These are phyloP conservation scores for Rhinocladiella mackenziei DNA, from an alignment of 2,329 filamentous ascomycete species.

Conservation along the genomic window DNA sequence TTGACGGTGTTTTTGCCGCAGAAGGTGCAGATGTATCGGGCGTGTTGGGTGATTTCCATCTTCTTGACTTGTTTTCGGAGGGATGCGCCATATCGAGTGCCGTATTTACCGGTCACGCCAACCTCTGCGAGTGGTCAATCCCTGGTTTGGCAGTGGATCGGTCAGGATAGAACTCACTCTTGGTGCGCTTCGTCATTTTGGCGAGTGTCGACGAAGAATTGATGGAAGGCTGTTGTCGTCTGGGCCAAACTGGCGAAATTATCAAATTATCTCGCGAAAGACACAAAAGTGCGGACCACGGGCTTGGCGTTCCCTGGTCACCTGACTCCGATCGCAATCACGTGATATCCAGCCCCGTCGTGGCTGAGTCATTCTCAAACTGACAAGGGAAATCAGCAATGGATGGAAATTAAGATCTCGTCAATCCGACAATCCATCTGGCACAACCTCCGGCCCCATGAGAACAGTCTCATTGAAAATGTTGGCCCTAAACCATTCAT, in stretches of 20 bases:
- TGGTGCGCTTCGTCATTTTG: constrained; percentile 94
- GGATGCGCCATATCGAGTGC: constrained; percentile 97
- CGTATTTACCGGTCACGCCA: constrained; percentile 98
- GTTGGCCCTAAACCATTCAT: too few relatives aligned
- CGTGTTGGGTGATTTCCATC: constrained; percentile 99
- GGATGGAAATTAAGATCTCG: not conserved
- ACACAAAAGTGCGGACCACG: too few relatives aligned
- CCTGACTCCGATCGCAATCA: too few relatives aligned
- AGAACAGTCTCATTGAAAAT: too few relatives aligned
- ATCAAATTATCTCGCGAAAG: too few relatives aligned
- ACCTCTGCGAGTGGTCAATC: constrained; percentile 56
- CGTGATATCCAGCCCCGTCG: not conserved
- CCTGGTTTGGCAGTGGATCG: not conserved
- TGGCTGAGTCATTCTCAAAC: too few relatives aligned
- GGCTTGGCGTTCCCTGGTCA: not conserved
- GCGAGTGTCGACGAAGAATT: constrained; percentile 35
- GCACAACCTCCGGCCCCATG: too few relatives aligned
- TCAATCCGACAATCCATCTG: not conserved
- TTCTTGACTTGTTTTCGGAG: constrained; percentile 99
- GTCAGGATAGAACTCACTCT: constrained; percentile 61
- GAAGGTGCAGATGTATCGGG: constrained; percentile 92
- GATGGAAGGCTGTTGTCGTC: constrained; percentile 15
- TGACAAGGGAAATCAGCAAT: too few relatives aligned
- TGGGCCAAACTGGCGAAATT: too few relatives aligned
- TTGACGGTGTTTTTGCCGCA: constrained; percentile 95